Base-by-base conservation (phyloP, 768 basidiomycete genomes). In the Sporobolomyces phaffii region DNA sequence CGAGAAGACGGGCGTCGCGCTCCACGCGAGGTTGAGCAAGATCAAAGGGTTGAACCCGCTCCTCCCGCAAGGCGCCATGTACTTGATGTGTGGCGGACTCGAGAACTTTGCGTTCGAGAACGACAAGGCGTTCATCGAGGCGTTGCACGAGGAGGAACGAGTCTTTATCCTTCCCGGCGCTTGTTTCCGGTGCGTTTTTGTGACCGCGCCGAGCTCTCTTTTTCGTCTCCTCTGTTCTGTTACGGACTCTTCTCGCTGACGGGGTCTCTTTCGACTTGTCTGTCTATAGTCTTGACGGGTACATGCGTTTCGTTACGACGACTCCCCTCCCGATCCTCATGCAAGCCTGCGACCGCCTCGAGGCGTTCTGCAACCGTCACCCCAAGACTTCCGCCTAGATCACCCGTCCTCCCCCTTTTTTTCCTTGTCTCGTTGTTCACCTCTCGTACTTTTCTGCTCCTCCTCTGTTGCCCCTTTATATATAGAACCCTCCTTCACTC, bases 261-360 rank as follows among this genome's bases (percentile, higher is more conserved):
- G 3, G 22, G 9, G 14, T 15, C 2, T 17, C 24, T 31, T 28
- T 14, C 33, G 48, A 8, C 14, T 29, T 24, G 29, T 9, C 7
- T 4, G 3, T 15, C 43, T 47, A 2, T n/a, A 58, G 64, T 22
- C 60, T 72, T 38, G 51, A 62, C 18, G 63, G 64, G 15, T 72
- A 41, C 67, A 60, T 72, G 31, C 71, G 71, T 9, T 72, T 72
- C 59, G 71, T 72, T 13, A 72, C 71, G 24, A 72, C 71, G 13
- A 68, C 67, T 3, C 71, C 71, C 0, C 64, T 72, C 15, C 47
- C 56, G 1, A 26, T 60, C 38, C 61, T 72, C 28, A 31, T 72
- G 17, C 51, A 68, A 33, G 71, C 71, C 3, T 60, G 56, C 45
- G 71, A 72, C 28, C 60, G 71, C 3, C 29, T 72, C 48, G 71